Percentiles rank a stretch among this genome's conserved stretches.
phyloP scores from a whole-genome alignment of 768 basidiomycete species.

The Goffeauzyma gilvescens region DNA sequence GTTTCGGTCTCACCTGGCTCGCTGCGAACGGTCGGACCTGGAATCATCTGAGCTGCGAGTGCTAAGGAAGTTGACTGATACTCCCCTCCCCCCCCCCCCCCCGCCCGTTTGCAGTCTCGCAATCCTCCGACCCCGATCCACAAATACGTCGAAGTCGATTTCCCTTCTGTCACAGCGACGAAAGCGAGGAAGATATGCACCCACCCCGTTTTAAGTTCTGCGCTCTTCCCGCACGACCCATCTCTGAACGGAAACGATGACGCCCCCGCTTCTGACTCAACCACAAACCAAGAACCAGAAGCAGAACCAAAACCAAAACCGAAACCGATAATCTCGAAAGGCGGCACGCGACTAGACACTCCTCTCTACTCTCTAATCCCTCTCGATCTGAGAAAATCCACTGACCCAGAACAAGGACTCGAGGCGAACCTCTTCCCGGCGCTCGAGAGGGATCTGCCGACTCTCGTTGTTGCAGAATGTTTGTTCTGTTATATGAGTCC shows the following conservation, averaged over 20 bases:
- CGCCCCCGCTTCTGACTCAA: no score
- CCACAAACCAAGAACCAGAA: no score
- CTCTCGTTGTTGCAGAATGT: slow-evolving; percentile 78
- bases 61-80: no score
- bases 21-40: no score
- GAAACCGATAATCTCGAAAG: slow-evolving; percentile 17
- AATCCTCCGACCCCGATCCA: no score
- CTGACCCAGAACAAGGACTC: background rate
- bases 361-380: slow-evolving; percentile 50
- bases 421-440: slow-evolving; percentile 12
- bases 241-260: no score
- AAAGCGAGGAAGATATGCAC: slow-evolving; percentile 38
- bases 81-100: no score
- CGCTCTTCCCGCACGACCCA: no score
- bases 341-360: slow-evolving; percentile 37
- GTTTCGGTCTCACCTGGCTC: no score
- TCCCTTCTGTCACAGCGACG: slow-evolving; percentile 60
- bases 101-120: no score
- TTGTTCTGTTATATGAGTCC: slow-evolving; percentile 74
- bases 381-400: slow-evolving; percentile 45
- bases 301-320: no score
- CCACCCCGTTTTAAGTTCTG: slow-evolving; percentile 11
- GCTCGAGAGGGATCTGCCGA: slow-evolving; percentile 50
- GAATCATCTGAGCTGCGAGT: no score
- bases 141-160: slow-evolving; percentile 74